Evolutionary conservation across 192 early-diverging fungal genomes (phyloP), one percentile per base, ranked within the genome.

Genomic region (Linderina pennispora): DNA sequence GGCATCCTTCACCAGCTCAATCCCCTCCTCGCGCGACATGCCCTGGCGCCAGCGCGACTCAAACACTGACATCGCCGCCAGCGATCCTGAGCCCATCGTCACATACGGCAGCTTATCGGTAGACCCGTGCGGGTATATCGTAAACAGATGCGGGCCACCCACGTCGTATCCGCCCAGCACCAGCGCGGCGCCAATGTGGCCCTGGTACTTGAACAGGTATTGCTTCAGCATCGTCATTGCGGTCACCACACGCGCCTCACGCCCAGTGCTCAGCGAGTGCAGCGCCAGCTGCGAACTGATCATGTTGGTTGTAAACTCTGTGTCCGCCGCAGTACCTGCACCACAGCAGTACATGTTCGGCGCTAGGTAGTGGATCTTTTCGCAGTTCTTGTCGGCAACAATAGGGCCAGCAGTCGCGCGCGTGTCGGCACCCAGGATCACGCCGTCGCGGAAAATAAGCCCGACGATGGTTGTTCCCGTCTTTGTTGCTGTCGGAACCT

Each of bases 281-380:
- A 99, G 77, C 58, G 94, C 96, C 42, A 99, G 77, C 63, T 96
- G 88, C 58, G 89, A 92, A 48, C 85, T 83, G 55, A 97, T 90
- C 64, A 97, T 76, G 45, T 77, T 80, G 23, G 92, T 99, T 4
- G 94, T 92, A 60, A 89, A 90, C 63, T 94, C 90, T 20, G 94
- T 96, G 77, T 99, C 96, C 18, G 96, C 96, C n/a, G 96, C 96
- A 13, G 96, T 99, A 54, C 96, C 94, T 19, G 94, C 96, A 46
- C 96, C 94, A 59, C 91, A 92, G 74, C 94, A 97, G 78, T 95
- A 87, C 82, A 94, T 93, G 74, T 99, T 99, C 50, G 93, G 94
- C 32, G 92, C 89, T 36, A 99, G 61, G 58, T 94, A 96, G 77
- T 96, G 94, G 45, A 99, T 94, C 79, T 99, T 99, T 75, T 90